These are phyloP conservation scores for Trichoderma harzianum DNA, from an alignment of 2,329 filamentous ascomycete genomes.

Conservation along the genomic window DNA sequence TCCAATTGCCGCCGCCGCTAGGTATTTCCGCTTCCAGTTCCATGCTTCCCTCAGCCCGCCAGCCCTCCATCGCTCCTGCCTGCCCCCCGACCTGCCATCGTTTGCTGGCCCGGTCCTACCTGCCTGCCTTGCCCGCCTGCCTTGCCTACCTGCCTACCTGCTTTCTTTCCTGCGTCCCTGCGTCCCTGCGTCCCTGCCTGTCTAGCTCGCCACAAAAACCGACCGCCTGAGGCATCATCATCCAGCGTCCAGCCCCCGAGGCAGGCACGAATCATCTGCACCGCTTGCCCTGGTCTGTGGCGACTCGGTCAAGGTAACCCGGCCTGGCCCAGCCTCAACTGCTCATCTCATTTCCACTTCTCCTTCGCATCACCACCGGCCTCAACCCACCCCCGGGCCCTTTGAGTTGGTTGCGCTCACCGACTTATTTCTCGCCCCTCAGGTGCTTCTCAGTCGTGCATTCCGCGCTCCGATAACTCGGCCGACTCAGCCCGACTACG, in stretches of 20 bases:
- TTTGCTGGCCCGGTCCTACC: not conserved
- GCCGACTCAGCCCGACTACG: not conserved
- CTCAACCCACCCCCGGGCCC: not conserved
- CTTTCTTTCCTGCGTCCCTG: not conserved
- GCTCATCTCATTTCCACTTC: not conserved
- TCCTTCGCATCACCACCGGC: not conserved
- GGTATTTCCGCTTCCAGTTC: not conserved
- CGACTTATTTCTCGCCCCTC: constrained; percentile 7
- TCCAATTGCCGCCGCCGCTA: not conserved
- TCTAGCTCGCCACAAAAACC: not conserved
- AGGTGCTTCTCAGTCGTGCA: not conserved
- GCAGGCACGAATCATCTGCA: not conserved
- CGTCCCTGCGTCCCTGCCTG: not conserved
- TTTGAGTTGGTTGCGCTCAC: constrained; percentile 1
- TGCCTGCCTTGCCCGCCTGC: not conserved
- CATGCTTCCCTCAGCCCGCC: not conserved
- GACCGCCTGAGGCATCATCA: not conserved
- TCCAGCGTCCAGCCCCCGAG: not conserved
- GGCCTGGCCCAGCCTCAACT: not conserved
- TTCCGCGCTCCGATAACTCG: constrained; percentile 1
- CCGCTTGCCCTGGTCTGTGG: constrained; percentile 1
- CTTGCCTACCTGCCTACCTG: not conserved
- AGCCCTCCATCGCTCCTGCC: not conserved
- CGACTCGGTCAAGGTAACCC: not conserved
- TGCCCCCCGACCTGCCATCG: not conserved